Evolutionary conservation across 176 grass and related monocot genomes (phyloP), one percentile per base, ranked within the genome.

Genomic region (Paspalum vaginatum): DNA sequence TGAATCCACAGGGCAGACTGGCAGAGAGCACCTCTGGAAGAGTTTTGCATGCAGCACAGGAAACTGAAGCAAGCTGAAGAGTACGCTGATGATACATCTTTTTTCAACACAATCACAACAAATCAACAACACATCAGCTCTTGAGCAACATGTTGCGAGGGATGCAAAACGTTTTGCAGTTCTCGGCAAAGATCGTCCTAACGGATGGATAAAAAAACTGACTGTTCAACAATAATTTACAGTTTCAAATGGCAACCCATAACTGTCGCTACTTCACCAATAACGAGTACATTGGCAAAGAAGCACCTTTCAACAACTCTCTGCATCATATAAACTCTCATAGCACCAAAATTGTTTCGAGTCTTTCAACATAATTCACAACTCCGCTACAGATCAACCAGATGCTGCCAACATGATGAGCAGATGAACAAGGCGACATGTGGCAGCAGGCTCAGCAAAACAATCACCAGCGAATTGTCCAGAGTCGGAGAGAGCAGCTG

Each of bases 321-420:
- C 38, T 43, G 22, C 25, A 56, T 44, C 15, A 11, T 53, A 78
- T 71, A 62, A 66, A 47, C 18, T 49, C 18, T 42, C 66, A 61
- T 32, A 58, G 50, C 50, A 50, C 65, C 41, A 60, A 56, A 69
- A 76, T 18, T 62, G 45, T 61, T n/a, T n/a, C 0, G 5, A 20
- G 21, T 67, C 64, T 39, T 43, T 59, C 18, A 64, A 39, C 62
- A 76, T 26, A 72, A 77, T 63, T 24, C 70, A 87, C 79, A 81
- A 77, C 50, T 65, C 75, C 49, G 68, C 38, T 69, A 26, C 63
- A 79, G 65, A 72, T 52, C 32, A 38, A 78, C 66, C 59, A 72
- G 3, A 7, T 37, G 16, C 50, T 65, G 74, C 38, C 13, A 47
- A 10, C 40, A 48, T 54, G 11, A 49, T 41, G 45, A 75, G 47